Evolutionary conservation across 2,329 filamentous ascomycete genomes (phyloP).

Genomic region (Hypoxylon sp.): DNA sequence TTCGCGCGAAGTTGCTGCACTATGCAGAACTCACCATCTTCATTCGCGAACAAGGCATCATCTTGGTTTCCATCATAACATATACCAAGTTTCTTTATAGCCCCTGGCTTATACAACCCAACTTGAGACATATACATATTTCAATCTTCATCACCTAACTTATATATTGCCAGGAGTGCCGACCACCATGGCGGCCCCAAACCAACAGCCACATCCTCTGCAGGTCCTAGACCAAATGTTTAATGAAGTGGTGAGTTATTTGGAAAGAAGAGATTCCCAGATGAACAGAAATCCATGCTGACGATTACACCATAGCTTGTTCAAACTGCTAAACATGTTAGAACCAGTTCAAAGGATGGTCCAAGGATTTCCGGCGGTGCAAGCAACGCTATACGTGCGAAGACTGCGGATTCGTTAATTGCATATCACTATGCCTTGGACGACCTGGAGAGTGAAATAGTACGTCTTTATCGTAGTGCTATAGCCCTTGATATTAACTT

Average conservation of each 20-base stretch:
- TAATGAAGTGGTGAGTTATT: slow-evolving; percentile 61
- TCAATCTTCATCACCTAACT: no score
- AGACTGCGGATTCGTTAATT: slow-evolving; percentile 57
- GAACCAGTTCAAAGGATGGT: slow-evolving; percentile 56
- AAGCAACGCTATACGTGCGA: slow-evolving; percentile 49
- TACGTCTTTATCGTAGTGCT: slow-evolving; percentile 45
- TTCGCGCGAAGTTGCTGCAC: background rate
- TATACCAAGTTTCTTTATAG: no score
- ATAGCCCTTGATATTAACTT: slow-evolving; percentile 17
- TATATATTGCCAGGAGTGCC: slow-evolving; percentile 22
- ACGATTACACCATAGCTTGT: slow-evolving; percentile 56
- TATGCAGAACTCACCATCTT: no score
- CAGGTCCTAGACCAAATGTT: slow-evolving; percentile 62
- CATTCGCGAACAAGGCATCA: no score
- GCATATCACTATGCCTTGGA: slow-evolving; percentile 63
- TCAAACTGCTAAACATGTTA: slow-evolving; percentile 66
- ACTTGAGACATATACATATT: no score
- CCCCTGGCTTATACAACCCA: no score
- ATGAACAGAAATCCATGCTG: no score
- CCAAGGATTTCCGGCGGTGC: slow-evolving; percentile 49
- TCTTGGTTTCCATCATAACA: background rate
- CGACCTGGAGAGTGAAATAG: slow-evolving; percentile 65
- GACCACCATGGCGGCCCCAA: slow-evolving; percentile 45
- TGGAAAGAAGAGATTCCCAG: no score
- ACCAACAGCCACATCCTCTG: slow-evolving; percentile 51